These are phyloP conservation scores for Aureobasidium uvarum DNA, from an alignment of 2,329 filamentous ascomycete species.

Conservation along the genomic window DNA sequence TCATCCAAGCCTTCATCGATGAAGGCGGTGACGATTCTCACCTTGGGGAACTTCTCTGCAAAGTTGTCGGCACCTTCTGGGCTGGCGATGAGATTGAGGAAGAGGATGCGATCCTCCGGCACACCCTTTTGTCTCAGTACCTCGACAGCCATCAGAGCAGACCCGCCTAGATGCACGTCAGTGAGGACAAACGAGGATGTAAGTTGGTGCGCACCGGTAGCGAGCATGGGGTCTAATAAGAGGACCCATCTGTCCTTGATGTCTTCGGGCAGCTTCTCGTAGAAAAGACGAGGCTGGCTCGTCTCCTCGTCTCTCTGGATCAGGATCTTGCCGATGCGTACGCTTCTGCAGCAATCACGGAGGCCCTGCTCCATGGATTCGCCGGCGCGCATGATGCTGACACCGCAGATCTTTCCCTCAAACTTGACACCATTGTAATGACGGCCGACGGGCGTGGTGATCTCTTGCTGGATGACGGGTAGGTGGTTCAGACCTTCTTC, in stretches of 20 bases:
- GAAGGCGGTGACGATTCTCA: slow-evolving; percentile 92
- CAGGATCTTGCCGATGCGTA: slow-evolving; percentile 96
- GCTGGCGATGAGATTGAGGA: slow-evolving; percentile 96
- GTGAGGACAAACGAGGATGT: background rate
- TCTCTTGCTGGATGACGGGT: slow-evolving; percentile 80
- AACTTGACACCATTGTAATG: slow-evolving; percentile 90
- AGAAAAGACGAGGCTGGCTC: slow-evolving; percentile 86
- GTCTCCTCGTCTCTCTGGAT: slow-evolving; percentile 98
- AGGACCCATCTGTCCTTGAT: slow-evolving; percentile 92
- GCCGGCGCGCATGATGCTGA: slow-evolving; percentile 96
- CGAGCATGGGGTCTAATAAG: slow-evolving; percentile 97
- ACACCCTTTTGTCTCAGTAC: slow-evolving; percentile 87
- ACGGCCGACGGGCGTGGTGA: slow-evolving; percentile 87
- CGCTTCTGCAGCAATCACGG: slow-evolving; percentile 94
- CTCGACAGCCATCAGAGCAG: slow-evolving; percentile 94
- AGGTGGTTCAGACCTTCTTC: slow-evolving; percentile 97
- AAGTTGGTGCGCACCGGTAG: slow-evolving; percentile 64
- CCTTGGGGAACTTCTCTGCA: slow-evolving; percentile 80
- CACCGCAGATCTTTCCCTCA: slow-evolving; percentile 96
- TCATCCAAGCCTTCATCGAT: slow-evolving; percentile 95
- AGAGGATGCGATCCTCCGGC: slow-evolving; percentile 90
- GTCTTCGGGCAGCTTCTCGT: slow-evolving; percentile 94
- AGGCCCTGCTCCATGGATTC: slow-evolving; percentile 98
- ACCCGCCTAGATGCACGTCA: slow-evolving; percentile 63
- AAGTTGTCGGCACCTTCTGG: slow-evolving; percentile 89